A percentile compares a stretch with the other conserved stretches of the same genome.
These are phyloP conservation scores for Herpetomonas samuelpessoai DNA, from an alignment of 208 protist genomes.

Conservation along the genomic window DNA sequence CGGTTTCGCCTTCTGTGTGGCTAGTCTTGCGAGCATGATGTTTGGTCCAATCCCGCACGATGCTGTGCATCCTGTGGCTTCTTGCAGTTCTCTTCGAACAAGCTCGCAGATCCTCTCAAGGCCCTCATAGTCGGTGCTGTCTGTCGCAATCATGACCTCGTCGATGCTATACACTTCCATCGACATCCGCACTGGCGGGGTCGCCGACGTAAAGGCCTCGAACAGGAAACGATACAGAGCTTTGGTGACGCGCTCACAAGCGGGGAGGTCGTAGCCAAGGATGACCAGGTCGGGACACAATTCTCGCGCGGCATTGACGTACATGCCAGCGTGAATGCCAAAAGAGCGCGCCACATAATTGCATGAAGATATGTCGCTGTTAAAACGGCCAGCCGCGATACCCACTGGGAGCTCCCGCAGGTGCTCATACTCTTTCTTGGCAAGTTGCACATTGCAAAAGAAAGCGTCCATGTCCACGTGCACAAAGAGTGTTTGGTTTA, in stretches of 20 bases:
- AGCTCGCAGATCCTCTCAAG: constrained; percentile 46
- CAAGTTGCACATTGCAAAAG: constrained; percentile 91
- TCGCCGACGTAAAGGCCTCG: constrained; percentile 32
- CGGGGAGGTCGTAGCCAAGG: constrained; percentile 89
- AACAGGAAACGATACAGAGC: constrained; percentile 78
- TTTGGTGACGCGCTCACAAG: constrained; percentile 56
- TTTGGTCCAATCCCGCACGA: constrained; percentile 86
- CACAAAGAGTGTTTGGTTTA: constrained; percentile 56
- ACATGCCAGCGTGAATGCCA: constrained; percentile 92
- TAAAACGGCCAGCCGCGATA: constrained; percentile 78
- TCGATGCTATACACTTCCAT: constrained; percentile 89
- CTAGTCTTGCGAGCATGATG: constrained; percentile 80
- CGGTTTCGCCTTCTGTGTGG: constrained; percentile 71
- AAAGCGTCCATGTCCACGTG: constrained; percentile 96
- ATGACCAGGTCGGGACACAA: constrained; percentile 86
- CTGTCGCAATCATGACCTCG: constrained; percentile 83
- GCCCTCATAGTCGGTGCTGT: constrained; percentile 50
- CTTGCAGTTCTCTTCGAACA: constrained; percentile 52
- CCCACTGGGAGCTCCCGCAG: constrained; percentile 77
- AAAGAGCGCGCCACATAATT: constrained; percentile 90
- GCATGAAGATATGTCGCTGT: constrained; percentile 91
- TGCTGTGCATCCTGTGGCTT: constrained; percentile 63
- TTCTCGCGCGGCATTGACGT: constrained; percentile 75
- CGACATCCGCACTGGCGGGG: constrained; percentile 42
- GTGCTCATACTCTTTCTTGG: constrained; percentile 76